Evolutionary conservation across 805 yeast species (phyloP).

Genomic region (Cephaloascus albidus): DNA sequence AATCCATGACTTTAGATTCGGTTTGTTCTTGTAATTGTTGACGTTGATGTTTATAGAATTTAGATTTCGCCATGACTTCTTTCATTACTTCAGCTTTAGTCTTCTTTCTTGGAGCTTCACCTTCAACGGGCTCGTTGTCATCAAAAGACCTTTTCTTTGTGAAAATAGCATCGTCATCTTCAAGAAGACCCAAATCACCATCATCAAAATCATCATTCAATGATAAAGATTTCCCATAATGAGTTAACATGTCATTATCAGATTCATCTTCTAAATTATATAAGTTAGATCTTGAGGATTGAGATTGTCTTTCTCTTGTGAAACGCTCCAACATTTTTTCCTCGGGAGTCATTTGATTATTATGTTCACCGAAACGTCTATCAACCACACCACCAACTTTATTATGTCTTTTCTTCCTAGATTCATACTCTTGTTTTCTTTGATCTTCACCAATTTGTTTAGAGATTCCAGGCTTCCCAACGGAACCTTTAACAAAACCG

Average conservation of each 20-base stretch:
- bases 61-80: constrained; percentile 76
- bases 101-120: constrained; percentile 48
- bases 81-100: constrained; percentile 81
- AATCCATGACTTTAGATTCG: constrained; percentile 51
- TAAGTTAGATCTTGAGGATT: constrained; percentile 45
- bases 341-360: constrained; percentile 63
- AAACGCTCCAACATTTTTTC: constrained; percentile 94
- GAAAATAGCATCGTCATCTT: constrained; percentile 21
- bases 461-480: constrained; percentile 61
- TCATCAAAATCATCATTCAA: constrained; percentile 43
- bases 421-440: constrained; percentile 49
- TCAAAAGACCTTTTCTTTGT: constrained; percentile 9
- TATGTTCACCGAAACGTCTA: constrained; percentile 87
- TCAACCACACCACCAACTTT: constrained; percentile 75
- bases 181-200: constrained; percentile 29
- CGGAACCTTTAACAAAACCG: constrained; percentile 35
- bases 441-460: constrained; percentile 61
- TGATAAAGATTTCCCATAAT: constrained; percentile 62
- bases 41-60: constrained; percentile 67
- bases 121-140: constrained; percentile 18
- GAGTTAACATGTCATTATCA: constrained; percentile 57
- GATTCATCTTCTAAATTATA: constrained; percentile 72
- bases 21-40: constrained; percentile 53
- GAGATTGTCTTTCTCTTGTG: constrained; percentile 73
- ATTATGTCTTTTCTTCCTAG: constrained; percentile 52